phyloP scores from a whole-genome alignment of 2,329 filamentous ascomycete genomes.

The Pseudogymnoascus sp. region DNA sequence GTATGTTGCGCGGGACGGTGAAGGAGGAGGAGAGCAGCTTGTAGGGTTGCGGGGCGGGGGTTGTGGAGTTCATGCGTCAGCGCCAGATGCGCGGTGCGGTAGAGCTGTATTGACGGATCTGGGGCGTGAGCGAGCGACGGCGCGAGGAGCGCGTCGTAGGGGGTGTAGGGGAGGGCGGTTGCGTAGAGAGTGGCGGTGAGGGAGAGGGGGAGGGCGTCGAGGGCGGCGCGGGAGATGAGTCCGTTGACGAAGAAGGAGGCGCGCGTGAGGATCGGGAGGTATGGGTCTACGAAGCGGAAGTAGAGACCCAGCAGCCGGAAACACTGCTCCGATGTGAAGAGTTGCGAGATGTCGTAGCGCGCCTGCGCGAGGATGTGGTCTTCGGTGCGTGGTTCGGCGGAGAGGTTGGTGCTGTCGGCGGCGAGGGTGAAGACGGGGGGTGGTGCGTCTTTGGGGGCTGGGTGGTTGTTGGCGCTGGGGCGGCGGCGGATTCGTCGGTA shows the following conservation, averaged over 20 bases:
- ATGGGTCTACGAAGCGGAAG: constrained; percentile 36
- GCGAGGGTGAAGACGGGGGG: constrained; percentile 27
- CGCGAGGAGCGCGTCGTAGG: constrained; percentile 33
- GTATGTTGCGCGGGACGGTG: constrained; percentile 29
- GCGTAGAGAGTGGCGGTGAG: constrained; percentile 35
- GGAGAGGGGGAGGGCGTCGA: constrained; percentile 29
- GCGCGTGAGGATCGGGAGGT: constrained; percentile 35
- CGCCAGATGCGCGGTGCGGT: constrained; percentile 26
- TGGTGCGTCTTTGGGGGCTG: constrained; percentile 21
- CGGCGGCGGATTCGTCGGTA: constrained; percentile 24
- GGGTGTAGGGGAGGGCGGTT: constrained; percentile 35
- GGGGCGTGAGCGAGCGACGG: constrained; percentile 27
- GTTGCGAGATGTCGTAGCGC: constrained; percentile 20
- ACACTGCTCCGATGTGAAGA: constrained; percentile 27
- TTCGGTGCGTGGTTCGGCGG: constrained; percentile 26
- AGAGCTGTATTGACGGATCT: constrained; percentile 23
- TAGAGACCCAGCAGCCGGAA: constrained; percentile 33
- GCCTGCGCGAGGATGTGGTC: constrained; percentile 22
- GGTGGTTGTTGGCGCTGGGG: constrained; percentile 10
- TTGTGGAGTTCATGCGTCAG: constrained; percentile 29
- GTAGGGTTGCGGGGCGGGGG: constrained; percentile 26
- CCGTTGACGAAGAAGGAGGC: constrained; percentile 26
- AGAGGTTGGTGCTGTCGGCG: constrained; percentile 24
- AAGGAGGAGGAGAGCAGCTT: constrained; percentile 28
- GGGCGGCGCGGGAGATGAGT: constrained; percentile 22